Percentiles rank a stretch among this genome's conserved stretches.
These are phyloP conservation scores for Pseudonectria foliicola DNA, from an alignment of 2,329 filamentous ascomycete species.

Conservation along the genomic window DNA sequence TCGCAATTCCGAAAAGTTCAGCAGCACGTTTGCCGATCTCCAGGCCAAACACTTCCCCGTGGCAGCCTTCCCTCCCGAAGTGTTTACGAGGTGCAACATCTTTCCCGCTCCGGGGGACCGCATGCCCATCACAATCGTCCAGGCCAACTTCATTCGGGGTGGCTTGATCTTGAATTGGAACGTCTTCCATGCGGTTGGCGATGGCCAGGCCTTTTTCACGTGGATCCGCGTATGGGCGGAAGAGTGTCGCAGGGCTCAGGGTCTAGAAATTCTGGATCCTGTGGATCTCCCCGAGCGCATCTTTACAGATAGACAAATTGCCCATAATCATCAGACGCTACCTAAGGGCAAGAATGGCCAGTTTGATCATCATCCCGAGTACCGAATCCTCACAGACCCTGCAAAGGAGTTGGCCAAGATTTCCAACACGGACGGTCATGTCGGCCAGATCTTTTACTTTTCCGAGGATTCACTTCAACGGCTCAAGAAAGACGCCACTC, in stretches of 20 bases:
- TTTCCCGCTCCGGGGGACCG: conserved; percentile 3
- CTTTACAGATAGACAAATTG: conserved; percentile 1
- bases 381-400: conserved; percentile 1
- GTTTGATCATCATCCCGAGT: conserved; percentile 6
- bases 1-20: not conserved
- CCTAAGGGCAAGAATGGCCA: conserved; percentile 6
- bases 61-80: conserved; percentile 5
- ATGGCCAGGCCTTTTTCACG: conserved; percentile 7
- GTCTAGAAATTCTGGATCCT: not conserved
- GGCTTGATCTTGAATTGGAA: conserved; percentile 9
- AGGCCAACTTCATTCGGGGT: conserved; percentile 9
- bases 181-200: conserved; percentile 9
- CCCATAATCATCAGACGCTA: too few species aligned
- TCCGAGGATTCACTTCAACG: conserved; percentile 5
- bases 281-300: conserved; percentile 3
- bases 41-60: conserved; percentile 5
- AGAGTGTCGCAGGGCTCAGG: conserved; percentile 7
- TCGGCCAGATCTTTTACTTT: conserved; percentile 10
- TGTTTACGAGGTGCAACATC: conserved; percentile 3
- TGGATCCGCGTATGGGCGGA: conserved; percentile 12
- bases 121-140: conserved; percentile 1
- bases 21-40: conserved; percentile 4
- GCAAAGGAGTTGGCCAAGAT: conserved; percentile 7
- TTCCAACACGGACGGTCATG: conserved; percentile 3
- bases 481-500: conserved; percentile 6